Evolutionary conservation across 495 filamentous ascomycete genomes (phyloP).

Genomic region (Penicillium arizonense): DNA sequence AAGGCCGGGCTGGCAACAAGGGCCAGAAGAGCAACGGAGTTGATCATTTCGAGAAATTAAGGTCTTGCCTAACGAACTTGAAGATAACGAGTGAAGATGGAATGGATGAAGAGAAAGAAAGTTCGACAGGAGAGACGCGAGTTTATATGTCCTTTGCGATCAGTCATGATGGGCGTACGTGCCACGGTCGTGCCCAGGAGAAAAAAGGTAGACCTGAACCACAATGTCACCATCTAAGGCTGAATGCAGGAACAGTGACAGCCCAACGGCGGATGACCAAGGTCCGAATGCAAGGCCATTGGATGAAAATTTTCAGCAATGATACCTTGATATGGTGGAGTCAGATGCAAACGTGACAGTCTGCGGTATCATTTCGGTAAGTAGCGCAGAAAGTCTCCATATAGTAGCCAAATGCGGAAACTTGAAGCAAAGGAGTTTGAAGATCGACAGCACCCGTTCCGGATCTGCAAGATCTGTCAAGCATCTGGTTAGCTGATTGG

Average conservation of each 20-base stretch:
- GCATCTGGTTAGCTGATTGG: background rate
- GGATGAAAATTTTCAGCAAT: conserved; percentile 12
- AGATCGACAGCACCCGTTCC: background rate
- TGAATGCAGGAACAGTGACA: conserved; percentile 22
- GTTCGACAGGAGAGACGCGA: conserved; percentile 1
- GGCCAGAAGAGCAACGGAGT: conserved; percentile 39
- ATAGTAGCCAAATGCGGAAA: conserved; percentile 31
- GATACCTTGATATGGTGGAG: conserved; percentile 11
- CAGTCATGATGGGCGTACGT: conserved; percentile 20
- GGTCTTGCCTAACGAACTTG: conserved; percentile 20
- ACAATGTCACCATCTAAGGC: conserved; percentile 14
- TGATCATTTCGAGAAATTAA: conserved; percentile 39
- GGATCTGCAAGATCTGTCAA: background rate
- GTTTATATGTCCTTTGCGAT: conserved; percentile 33
- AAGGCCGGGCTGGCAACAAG: conserved; percentile 41
- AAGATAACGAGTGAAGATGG: conserved; percentile 40
- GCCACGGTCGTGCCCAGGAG: conserved; percentile 34
- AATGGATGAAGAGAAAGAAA: conserved; percentile 18
- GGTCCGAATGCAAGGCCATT: conserved; percentile 16
- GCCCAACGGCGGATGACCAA: conserved; percentile 22
- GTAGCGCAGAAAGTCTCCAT: conserved; percentile 8
- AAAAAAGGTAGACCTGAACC: conserved; percentile 27
- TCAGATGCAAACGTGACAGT: conserved; percentile 35
- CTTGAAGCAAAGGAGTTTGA: conserved; percentile 6
- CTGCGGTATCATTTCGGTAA: conserved; percentile 27